Conservation (phyloP, 1,139 yeast species). For the Debaryomycetaceae sp. region DNA sequence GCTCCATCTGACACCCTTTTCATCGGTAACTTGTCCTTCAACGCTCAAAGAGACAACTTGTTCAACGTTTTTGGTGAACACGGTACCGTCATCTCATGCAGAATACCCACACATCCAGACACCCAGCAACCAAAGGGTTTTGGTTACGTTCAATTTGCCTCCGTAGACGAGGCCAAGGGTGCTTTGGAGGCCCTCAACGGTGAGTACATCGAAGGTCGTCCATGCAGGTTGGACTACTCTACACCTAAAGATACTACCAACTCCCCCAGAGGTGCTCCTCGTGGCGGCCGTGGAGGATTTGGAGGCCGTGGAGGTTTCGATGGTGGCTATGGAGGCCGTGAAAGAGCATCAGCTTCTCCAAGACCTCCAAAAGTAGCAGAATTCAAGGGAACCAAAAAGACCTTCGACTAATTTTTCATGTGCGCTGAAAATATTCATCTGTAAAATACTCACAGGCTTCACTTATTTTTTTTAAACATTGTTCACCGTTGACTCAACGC, state of each 20-base stretch:
- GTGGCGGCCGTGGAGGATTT: constrained; percentile 20
- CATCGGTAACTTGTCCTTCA: constrained; percentile 92
- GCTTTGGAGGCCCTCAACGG: constrained; percentile 90
- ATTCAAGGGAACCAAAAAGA: constrained; percentile 74
- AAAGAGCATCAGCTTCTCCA: constrained; percentile 49
- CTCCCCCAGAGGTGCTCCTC: constrained; percentile 23
- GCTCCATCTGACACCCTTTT: constrained; percentile 93
- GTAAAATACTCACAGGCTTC: neutral
- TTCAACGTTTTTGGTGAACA: constrained; percentile 68
- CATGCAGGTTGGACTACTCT: constrained; percentile 92
- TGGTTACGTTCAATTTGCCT: constrained; percentile 90
- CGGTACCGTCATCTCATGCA: constrained; percentile 82
- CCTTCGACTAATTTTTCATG: constrained; percentile 53
- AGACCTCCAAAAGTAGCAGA: constrained; percentile 58
- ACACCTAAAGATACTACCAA: constrained; percentile 71
- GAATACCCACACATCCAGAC: constrained; percentile 98
- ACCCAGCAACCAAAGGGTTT: constrained; percentile 99
- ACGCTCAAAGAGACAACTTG: constrained; percentile 75
- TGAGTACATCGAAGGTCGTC: constrained; percentile 84
- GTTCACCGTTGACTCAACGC: neutral
- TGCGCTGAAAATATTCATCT: neutral
- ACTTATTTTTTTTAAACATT: neutral
- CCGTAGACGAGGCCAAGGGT: constrained; percentile 84
- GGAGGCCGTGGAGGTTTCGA: constrained; percentile 28
- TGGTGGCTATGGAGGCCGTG: constrained; percentile 33